Conservation (phyloP, 257 asterid species). For the Solanum peruvianum region DNA sequence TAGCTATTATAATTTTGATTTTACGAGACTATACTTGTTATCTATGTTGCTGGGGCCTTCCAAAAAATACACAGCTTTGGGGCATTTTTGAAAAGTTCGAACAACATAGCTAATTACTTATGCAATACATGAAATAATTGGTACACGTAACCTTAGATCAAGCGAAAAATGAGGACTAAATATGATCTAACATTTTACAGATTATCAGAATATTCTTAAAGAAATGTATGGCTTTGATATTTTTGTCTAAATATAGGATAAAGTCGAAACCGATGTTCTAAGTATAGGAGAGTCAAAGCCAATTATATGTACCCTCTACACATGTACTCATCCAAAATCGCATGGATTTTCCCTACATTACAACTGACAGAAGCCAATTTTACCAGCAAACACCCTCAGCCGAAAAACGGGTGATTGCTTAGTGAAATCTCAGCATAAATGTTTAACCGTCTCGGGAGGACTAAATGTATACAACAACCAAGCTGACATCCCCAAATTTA, state of each 20-base stretch:
- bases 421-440: background rate
- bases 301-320: background rate
- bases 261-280: background rate
- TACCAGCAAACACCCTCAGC: background rate
- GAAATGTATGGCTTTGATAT: background rate
- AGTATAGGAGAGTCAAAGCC: background rate
- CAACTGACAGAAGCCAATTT: background rate
- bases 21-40: background rate
- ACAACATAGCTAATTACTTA: background rate
- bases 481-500: background rate
- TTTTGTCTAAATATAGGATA: background rate
- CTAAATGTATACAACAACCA: background rate
- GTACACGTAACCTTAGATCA: background rate
- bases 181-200: background rate
- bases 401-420: background rate
- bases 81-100: background rate
- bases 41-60: background rate
- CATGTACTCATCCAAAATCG: constrained; percentile 1
- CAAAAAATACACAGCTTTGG: background rate
- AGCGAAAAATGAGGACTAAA: background rate
- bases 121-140: background rate
- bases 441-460: background rate
- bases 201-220: background rate
- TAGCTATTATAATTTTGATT: background rate
- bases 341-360: background rate